Evolutionary conservation across 495 filamentous ascomycete genomes (phyloP), one percentile per base, ranked within the genome.

Genomic region (Daldinia childiae): DNA sequence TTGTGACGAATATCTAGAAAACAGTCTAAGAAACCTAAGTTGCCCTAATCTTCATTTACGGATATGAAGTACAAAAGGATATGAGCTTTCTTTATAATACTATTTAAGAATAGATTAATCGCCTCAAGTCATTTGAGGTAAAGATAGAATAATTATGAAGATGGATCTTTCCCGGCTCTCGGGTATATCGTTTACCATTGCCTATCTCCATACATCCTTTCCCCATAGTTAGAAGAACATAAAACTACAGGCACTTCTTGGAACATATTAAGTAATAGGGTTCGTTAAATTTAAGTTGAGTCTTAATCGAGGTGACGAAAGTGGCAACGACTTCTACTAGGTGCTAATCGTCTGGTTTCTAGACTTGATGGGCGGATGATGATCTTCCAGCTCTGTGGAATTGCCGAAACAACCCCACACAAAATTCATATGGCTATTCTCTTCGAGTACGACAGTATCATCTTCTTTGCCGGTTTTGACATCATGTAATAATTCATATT

Each of bases 391-490:
- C 8, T n/a, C 58, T 48, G 43, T 71, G 61, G 68, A 77, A 77
- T 72, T 77, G 75, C 75, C 75, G 75, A 73, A 71, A 43, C 38
- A 61, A 69, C 75, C 72, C 69, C 70, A 73, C 69, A 66, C 41
- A 67, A 63, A 52, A 57, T 73, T 75, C 73, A 77, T 77, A 73
- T 77, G 75, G 75, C 29, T 77, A 77, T 77, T 77, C 63, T 75
- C 69, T 57, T 66, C 58, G 63, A 69, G 73, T 73, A 57, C 70
- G 67, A 77, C 75, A 73, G 34, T 39, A 64, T 71, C 66, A 62
- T 71, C 41, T 45, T 58, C 58, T 71, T 69, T 66, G n/a, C 69
- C 66, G 57, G 58, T 62, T 73, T 69, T 38, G 65, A 63, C 65
- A 72, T 64, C 62, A 66, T 73, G n/a, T 41, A 30, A 21, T 59